Evolutionary conservation across 441 rosid species (phyloP).

Genomic region (Populus tomentosa): DNA sequence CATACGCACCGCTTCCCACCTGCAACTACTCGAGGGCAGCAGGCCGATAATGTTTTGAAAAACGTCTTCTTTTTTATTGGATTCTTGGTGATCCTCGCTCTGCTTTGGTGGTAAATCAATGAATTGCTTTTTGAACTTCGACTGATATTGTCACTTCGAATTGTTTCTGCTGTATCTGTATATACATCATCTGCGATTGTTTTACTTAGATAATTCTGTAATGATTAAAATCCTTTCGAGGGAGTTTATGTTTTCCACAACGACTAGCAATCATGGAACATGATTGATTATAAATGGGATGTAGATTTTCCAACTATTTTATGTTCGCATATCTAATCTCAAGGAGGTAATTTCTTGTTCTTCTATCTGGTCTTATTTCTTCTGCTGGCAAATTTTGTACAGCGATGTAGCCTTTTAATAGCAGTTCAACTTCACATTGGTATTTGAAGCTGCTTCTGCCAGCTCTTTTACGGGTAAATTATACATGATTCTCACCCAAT

Average conservation of each 20-base stretch:
- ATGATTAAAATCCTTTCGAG: background rate
- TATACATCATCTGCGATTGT: constrained; percentile 9
- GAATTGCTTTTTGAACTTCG: constrained; percentile 6
- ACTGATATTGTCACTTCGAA: background rate
- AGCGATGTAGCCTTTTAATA: background rate
- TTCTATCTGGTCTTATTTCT: background rate
- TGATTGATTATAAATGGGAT: background rate
- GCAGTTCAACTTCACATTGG: background rate
- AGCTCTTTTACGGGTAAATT: background rate
- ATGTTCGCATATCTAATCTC: background rate
- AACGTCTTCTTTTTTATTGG: constrained; percentile 49
- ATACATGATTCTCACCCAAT: background rate
- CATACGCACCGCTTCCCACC: constrained; percentile 31
- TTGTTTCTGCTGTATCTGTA: constrained; percentile 18
- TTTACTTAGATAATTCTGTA: background rate
- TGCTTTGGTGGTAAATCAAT: constrained; percentile 42
- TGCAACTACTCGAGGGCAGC: constrained; percentile 35
- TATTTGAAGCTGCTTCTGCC: background rate
- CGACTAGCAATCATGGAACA: background rate
- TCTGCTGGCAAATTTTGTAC: no score
- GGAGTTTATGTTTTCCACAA: background rate
- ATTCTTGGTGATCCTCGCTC: constrained; percentile 41
- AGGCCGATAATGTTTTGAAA: constrained; percentile 45
- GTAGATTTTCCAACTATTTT: background rate
- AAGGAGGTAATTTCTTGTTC: background rate